These are phyloP conservation scores for Suillus paluster DNA, from an alignment of 768 basidiomycete genomes.

Conservation along the genomic window DNA sequence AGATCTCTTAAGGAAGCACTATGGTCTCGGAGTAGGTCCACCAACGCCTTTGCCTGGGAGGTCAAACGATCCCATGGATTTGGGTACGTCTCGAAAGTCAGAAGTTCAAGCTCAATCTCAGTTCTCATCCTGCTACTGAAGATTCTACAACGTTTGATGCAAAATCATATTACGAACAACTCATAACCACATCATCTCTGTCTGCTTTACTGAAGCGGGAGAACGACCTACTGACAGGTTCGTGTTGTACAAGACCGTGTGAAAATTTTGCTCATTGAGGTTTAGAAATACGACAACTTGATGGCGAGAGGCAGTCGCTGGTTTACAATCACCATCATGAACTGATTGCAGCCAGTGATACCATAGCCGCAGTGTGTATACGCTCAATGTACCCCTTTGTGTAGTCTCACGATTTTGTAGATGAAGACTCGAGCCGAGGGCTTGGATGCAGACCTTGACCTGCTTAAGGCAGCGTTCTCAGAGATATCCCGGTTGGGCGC, in stretches of 20 bases:
- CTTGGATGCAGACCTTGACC: conserved; percentile 82
- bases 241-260: conserved; percentile 6
- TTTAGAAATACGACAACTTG: conserved; percentile 84
- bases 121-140: conserved; percentile 30
- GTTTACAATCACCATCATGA: conserved; percentile 97
- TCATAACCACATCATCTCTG: conserved; percentile 82
- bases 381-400: background rate
- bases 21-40: conserved; percentile 79
- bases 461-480: conserved; percentile 79
- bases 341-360: conserved; percentile 91
- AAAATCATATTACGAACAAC: conserved; percentile 81
- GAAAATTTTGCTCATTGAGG: background rate
- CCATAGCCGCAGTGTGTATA: conserved; percentile 75
- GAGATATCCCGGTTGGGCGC: conserved; percentile 82
- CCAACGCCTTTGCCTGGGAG: conserved; percentile 64
- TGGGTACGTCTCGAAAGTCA: conserved; percentile 51
- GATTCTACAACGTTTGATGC: conserved; percentile 86
- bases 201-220: conserved; percentile 75
- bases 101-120: background rate
- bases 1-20: conserved; percentile 84
- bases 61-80: conserved; percentile 77
- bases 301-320: conserved; percentile 86
- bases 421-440: conserved; percentile 90
- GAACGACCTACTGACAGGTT: conserved; percentile 80
- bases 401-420: conserved; percentile 41